Evolutionary conservation across 176 grass and related monocot species (phyloP), one percentile per base, ranked within the genome.

Genomic region (Juncus effusus): DNA sequence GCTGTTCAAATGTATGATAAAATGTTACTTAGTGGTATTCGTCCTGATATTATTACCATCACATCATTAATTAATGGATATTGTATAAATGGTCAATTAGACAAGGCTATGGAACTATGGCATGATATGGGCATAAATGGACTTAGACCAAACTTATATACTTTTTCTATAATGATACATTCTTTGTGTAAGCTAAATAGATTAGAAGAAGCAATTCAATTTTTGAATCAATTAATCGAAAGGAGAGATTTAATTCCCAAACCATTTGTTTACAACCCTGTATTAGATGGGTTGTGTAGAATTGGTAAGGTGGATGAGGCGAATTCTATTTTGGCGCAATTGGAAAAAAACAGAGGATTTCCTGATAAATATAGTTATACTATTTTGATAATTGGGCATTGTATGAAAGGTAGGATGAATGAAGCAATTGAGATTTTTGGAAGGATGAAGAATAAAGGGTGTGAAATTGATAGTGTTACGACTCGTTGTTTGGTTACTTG

Each of bases 361-460:
- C 85, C 94, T 44, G 94, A 97, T 79, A 97, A 93, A 51, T 97
- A 86, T 84, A 93, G 82, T 57, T 97, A 86, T 76, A 97, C 94
- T 61, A 97, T 86, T 79, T 60, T 97, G 67, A 89, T 97, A 37
- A 80, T 93, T 59, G 94, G 94, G 16, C 80, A 92, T 70, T 97
- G 88, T 72, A 89, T 92, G 94, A 97, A 93, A 73, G 85, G 94
- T 47, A 93, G 85, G 60, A 89, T 86, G 68, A 11, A 77, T 40
- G 88, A 93, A 73, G 94, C 94, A 13, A 59, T 93, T 9, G 40
- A 66, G 36, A 40, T 92, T 71, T 93, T 92, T 71, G 65, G 80
- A 50, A 86, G 61, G 80, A 97, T 97, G 94, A 62, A 81, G 66
- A 62, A 74, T 76, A 79, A 67, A 52, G 85, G 88, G 56, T 97